A percentile compares a stretch with the other conserved stretches of the same genome.
These are phyloP conservation scores for Bipolaris victoriae DNA, from an alignment of 2,329 filamentous ascomycete genomes.

Conservation along the genomic window DNA sequence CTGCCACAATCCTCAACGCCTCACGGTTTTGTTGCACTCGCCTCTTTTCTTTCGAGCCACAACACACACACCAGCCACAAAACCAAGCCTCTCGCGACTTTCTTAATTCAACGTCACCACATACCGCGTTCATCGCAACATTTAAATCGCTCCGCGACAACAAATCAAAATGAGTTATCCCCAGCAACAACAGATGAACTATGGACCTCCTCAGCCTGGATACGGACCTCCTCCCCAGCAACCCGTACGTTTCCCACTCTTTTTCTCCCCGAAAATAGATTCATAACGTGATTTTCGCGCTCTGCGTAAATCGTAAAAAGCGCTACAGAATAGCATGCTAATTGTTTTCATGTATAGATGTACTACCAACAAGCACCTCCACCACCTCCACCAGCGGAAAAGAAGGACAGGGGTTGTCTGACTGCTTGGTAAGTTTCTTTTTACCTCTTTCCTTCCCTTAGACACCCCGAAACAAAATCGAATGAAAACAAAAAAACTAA, in stretches of 20 bases:
- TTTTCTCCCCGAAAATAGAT: not conserved
- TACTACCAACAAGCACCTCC: slow-evolving; percentile 40
- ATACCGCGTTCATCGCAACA: not conserved
- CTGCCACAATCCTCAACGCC: slow-evolving; percentile 14
- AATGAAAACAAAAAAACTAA: not conserved
- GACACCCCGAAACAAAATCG: not conserved
- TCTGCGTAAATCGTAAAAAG: too few species aligned
- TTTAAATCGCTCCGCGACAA: too few species aligned
- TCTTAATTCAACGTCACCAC: slow-evolving; percentile 21
- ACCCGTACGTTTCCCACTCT: slow-evolving; percentile 24
- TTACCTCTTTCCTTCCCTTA: not conserved
- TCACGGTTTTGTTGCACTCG: slow-evolving; percentile 16
- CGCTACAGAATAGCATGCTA: not conserved
- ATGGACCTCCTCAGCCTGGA: slow-evolving; percentile 31
- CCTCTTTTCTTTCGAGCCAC: slow-evolving; percentile 1
- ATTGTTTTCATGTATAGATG: slow-evolving; percentile 29
- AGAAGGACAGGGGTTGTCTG: slow-evolving; percentile 45
- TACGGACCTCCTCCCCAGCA: slow-evolving; percentile 42
- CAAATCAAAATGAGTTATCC: slow-evolving; percentile 21
- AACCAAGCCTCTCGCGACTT: not conserved
- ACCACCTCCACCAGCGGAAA: slow-evolving; percentile 30
- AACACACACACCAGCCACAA: slow-evolving; percentile 21
- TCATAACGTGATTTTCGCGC: too few species aligned
- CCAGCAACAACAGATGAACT: slow-evolving; percentile 29
- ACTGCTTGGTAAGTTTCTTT: slow-evolving; percentile 36